Evolutionary conservation across 495 filamentous ascomycete genomes (phyloP).

Genomic region (Neurospora sp.): DNA sequence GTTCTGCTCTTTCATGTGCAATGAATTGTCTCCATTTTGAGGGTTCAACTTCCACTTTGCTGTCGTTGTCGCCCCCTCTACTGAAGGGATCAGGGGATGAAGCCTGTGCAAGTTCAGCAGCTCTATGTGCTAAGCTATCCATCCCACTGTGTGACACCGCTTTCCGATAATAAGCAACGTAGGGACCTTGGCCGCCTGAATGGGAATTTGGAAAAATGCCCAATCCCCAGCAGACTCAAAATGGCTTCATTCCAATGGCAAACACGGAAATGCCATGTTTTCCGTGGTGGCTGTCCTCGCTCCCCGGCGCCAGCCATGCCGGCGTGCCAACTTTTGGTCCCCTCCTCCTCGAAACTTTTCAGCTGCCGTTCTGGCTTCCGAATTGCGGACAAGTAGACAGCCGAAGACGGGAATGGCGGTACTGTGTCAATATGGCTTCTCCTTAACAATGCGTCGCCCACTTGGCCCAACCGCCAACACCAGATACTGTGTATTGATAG

Average conservation of each 20-base stretch:
- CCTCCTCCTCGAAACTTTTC: not conserved
- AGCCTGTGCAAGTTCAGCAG: not conserved
- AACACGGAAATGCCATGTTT: conserved; percentile 9
- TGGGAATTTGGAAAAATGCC: conserved; percentile 2
- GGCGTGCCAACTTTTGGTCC: conserved; percentile 12
- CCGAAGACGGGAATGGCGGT: not conserved
- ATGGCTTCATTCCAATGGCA: conserved; percentile 8
- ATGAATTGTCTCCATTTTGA: not conserved
- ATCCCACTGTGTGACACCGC: not conserved
- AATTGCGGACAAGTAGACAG: not conserved
- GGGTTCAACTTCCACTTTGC: not conserved
- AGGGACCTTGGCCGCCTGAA: not conserved
- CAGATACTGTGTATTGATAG: not conserved
- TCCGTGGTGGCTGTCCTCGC: not conserved
- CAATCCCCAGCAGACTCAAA: not conserved
- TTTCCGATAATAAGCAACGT: not conserved
- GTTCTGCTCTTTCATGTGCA: not conserved
- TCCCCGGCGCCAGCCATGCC: not conserved
- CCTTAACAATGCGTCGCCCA: not conserved
- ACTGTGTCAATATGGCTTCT: not conserved
- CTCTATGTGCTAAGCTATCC: not conserved
- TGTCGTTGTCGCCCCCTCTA: not conserved
- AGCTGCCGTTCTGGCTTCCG: not conserved
- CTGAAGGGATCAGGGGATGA: not conserved
- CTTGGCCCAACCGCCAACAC: not conserved